Evolutionary conservation across 2,329 filamentous ascomycete species (phyloP), one percentile per base, ranked within the genome.

Genomic region (Cordyceps tenuipes): DNA sequence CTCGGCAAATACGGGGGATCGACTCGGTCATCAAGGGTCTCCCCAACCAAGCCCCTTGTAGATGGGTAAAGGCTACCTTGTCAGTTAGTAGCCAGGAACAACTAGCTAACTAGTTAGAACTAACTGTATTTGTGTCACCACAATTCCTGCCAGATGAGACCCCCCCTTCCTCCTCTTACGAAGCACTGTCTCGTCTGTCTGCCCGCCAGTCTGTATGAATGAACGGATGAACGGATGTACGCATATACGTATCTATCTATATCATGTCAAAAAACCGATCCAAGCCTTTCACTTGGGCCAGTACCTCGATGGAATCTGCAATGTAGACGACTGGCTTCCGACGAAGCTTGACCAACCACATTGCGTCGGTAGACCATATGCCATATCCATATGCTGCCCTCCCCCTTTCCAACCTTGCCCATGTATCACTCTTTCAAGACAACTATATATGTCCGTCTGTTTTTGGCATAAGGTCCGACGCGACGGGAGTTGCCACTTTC

Each of bases 111-210:
- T 29, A 29, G 26, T 29, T 29, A 29, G 3, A 23, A 4, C 23
- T 23, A 23, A 23, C 23, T 23, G 23, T 4, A 23, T 23, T 29
- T 29, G 29, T 21, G 47, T 58, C 56, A 58, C 56, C 56, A 58
- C 56, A 43, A 51, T 58, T 58, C 31, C 56, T 43, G 56, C 47
- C 56, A 58, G 47, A 57, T 50, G 26, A 21, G 46, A 41, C 44
- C 54, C 43, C 29, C 23, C 23, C 23, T 4, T 23, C 23, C 23
- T 23, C 23, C 23, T 23, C 23, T 23, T 47, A 51, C 55, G 23
- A n/a, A 6, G 12, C 53, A n/a, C 34, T 36, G 34, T 10, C 29
- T 57, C 9, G 46, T 51, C 39, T 5, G 46, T 58, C 39, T 5
- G 39, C 15, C 39, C 46, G 51, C 47, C 56, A 44, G 56, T 34